A percentile compares a stretch with the other conserved stretches of the same genome.
phyloP scores from a whole-genome alignment of 2,329 filamentous ascomycete species.

The Dactylellina drechsleri region DNA sequence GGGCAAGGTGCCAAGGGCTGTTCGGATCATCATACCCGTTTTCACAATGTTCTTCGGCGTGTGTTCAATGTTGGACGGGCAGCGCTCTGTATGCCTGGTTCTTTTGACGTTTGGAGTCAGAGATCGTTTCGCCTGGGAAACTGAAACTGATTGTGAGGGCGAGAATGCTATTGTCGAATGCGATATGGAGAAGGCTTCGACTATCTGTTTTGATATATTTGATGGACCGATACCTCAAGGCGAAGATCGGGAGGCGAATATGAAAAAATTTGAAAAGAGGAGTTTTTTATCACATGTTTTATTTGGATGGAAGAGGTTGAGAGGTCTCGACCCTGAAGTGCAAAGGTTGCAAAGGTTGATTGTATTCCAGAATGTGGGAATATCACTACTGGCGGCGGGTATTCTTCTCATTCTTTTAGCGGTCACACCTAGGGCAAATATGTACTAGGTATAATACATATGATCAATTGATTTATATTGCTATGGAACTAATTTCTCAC shows the following conservation, averaged over 20 bases:
- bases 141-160: conserved; percentile 28
- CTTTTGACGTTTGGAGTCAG: conserved; percentile 25
- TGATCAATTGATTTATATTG: neutral
- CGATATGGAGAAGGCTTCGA: conserved; percentile 45
- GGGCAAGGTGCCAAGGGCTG: conserved; percentile 24
- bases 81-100: conserved; percentile 39
- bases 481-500: neutral
- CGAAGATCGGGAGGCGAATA: conserved; percentile 25
- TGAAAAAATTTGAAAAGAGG: conserved; percentile 23
- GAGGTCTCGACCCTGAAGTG: conserved; percentile 41
- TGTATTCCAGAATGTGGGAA: conserved; percentile 38
- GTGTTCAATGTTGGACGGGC: conserved; percentile 36
- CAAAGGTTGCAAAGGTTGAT: conserved; percentile 38
- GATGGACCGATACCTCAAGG: conserved; percentile 45
- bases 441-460: conserved; percentile 6
- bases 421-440: conserved; percentile 18
- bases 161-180: conserved; percentile 21
- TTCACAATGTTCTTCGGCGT: conserved; percentile 30
- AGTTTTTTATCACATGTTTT: conserved; percentile 30
- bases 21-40: conserved; percentile 17
- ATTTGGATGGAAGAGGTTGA: conserved; percentile 30
- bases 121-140: conserved; percentile 47
- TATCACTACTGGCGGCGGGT: conserved; percentile 17
- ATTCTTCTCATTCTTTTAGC: conserved; percentile 22
- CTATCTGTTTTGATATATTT: conserved; percentile 37